phyloP scores from a whole-genome alignment of 108 stramenopile genomes.

The Schizochytrium sp. region DNA sequence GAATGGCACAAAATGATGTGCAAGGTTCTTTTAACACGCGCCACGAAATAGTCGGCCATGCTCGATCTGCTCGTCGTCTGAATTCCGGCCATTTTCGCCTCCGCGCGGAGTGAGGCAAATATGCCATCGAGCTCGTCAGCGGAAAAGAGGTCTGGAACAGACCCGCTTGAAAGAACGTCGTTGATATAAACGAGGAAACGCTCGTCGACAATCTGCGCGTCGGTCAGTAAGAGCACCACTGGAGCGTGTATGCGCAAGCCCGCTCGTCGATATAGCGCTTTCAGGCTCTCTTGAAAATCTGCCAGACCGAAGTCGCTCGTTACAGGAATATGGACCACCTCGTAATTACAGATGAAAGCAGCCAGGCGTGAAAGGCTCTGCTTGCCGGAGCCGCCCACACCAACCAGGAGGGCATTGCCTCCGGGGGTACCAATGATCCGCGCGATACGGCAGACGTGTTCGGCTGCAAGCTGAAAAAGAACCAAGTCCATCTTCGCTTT shows the following conservation, averaged over 20 bases:
- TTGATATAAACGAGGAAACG: slow-evolving; percentile 50
- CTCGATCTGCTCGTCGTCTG: slow-evolving; percentile 28
- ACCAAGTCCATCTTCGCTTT: slow-evolving; percentile 34
- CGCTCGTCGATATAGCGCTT: slow-evolving; percentile 36
- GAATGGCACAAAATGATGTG: slow-evolving; percentile 52
- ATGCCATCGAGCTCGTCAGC: slow-evolving; percentile 43
- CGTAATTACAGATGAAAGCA: slow-evolving; percentile 37
- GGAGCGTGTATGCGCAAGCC: slow-evolving; percentile 30
- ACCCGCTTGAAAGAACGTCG: slow-evolving; percentile 39
- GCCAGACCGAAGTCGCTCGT: slow-evolving; percentile 35
- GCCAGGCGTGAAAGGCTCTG: slow-evolving; percentile 43
- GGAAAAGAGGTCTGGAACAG: slow-evolving; percentile 41
- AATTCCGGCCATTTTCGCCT: slow-evolving; percentile 38
- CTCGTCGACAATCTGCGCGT: slow-evolving; percentile 53
- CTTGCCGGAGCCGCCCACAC: slow-evolving; percentile 44
- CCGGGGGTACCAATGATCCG: slow-evolving; percentile 32
- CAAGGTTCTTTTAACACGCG: slow-evolving; percentile 36
- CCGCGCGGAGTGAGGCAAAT: slow-evolving; percentile 19
- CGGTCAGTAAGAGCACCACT: slow-evolving; percentile 46
- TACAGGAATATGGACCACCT: slow-evolving; percentile 36
- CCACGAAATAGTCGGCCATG: slow-evolving; percentile 44
- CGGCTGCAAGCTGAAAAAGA: slow-evolving; percentile 34
- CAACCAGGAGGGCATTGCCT: slow-evolving; percentile 38
- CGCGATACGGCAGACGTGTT: slow-evolving; percentile 36
- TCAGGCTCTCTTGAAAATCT: slow-evolving; percentile 50